Base-by-base conservation (phyloP, 306 rosid genomes). In the Castanea mollissima region DNA sequence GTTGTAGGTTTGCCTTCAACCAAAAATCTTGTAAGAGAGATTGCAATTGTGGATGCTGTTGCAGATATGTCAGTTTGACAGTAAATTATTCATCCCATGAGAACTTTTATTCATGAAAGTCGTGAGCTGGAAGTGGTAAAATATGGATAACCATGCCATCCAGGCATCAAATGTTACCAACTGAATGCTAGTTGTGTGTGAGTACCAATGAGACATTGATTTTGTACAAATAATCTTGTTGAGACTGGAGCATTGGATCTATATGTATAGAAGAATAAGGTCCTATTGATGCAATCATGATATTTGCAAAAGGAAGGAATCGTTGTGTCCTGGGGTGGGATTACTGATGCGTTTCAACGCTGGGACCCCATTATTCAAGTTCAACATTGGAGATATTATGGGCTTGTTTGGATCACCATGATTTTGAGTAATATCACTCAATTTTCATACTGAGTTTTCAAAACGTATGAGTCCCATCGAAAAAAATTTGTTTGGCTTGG, bases 1-100 rank as follows among this genome's bases (percentile, higher is more conserved):
- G 90, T 93, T 71, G 95, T 96, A 65, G 98, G 99, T 78, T 74
- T 92, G 85, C 97, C 99, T 76, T 95, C 99, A 41, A 5, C 86
- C 70, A 91, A 77, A 80, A 90, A 91, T 76, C 25, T 95, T 44
- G 35, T 79, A 0, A 80, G 77, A 58, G 88, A 91, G 82, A 83
- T 85, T 81, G 75, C 82, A 6, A 86, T 80, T 58, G 69, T 6
- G 67, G 85, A 77, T 76, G 84, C 32, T 57, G 77, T 71, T 23
- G 81, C 82, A 56, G 88, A 76, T 89, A 83, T 25, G 77, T 90
- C 89, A 18, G 80, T 83, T 75, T 90, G 78, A 85, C 73, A 73
- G 69, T 80, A 64, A 3, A 29, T 27, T 46, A 20, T 73, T 73
- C 44, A 29, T 29, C 52, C 29, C 27, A 68, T 35, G 11, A 35